Base-by-base conservation (phyloP, 345 rosid species). In the Firmiana major region DNA sequence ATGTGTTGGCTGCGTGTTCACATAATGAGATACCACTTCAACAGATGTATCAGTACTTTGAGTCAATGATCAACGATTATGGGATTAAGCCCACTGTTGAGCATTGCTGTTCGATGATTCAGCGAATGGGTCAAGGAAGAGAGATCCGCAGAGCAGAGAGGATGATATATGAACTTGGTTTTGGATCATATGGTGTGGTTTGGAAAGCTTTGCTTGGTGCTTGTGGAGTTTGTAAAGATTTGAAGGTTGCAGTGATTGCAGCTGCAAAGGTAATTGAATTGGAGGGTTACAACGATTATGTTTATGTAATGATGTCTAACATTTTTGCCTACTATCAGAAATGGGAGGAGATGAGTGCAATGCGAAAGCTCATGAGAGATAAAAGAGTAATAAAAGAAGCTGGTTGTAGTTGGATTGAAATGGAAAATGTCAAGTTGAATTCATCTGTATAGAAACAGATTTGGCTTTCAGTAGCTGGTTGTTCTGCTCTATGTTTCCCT, bases 121-220 rank as follows among this genome's bases (percentile, higher is more conserved):
- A 90, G 73, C 78, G 87, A 34, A 73, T 94, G 89, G 92, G 91
- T 31, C 89, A 80, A 67, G 86, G 83, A 64, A 87, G 95, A 70
- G 87, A 89, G 67, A 68, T 80, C 13, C 16, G 68, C 78, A 75
- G 79, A 59, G 96, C 89, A 2, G 69, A 34, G 78, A 82, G 59
- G 77, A 83, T 85, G 83, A 89, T 89, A 45, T 71, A 85, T 46
- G 84, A 81, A 36, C 86, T 89, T 2, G 85, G 84, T 31, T 88
- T 94, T 53, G 84, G 81, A 51, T 76, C 78, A 3, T 28, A 73
- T 70, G 88, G 83, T 21, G 79, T 78, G 26, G 89, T 86, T 70
- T 92, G 98, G 96, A 90, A 81, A 80, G 92, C 94, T 3, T 80
- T 90, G 80, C 93, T 94, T 15, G 83, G 96, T 71, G 92, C 89